Evolutionary conservation across 371 early-diverging fungal species (phyloP), one percentile per base, ranked within the genome.

Genomic region (Batrachochytrium dendrobatidis): DNA sequence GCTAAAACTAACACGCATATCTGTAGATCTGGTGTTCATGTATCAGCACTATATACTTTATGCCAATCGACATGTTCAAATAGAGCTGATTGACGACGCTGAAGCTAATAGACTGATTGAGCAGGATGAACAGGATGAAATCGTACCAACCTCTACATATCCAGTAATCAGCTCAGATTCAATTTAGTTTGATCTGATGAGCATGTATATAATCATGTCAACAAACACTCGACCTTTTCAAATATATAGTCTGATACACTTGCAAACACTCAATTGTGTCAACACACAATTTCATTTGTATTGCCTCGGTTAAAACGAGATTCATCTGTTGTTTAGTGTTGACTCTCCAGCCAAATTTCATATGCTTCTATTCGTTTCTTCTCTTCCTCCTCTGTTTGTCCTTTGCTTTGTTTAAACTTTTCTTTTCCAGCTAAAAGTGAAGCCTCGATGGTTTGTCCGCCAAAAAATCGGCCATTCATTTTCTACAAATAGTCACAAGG

Each of bases 391-490:
- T 88, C 88, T 4, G 77, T 79, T 56, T 86, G 79, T 30, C 72
- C 72, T 26, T 51, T 68, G 65, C 62, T 83, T 80, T 69, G 75
- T 77, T 66, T 56, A 59, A 74, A 83, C 62, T 79, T 74, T 20
- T 73, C 74, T 51, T 86, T 87, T 0, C 94, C 94, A 66, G 91
- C 88, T 63, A 80, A 88, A 22, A 91, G 74, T 26, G 81, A 80
- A 8, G 95, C 92, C n/a, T 72, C 75, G 29, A 96, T 82, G 54
- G 83, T 80, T 25, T 84, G 79, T 0, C 92, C 93, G 33, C 84
- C 91, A 83, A 94, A 95, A 68, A 81, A 94, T 3, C 97, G 82
- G 7, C 90, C 89, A 55, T 92, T 84, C 91, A 94, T 93, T 62
- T 84, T 65, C 85, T 91, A 70, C 28, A 7, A n/a, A 20, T 57